phyloP scores from a whole-genome alignment of 129 eudicot species.

The Tagetes patula region DNA sequence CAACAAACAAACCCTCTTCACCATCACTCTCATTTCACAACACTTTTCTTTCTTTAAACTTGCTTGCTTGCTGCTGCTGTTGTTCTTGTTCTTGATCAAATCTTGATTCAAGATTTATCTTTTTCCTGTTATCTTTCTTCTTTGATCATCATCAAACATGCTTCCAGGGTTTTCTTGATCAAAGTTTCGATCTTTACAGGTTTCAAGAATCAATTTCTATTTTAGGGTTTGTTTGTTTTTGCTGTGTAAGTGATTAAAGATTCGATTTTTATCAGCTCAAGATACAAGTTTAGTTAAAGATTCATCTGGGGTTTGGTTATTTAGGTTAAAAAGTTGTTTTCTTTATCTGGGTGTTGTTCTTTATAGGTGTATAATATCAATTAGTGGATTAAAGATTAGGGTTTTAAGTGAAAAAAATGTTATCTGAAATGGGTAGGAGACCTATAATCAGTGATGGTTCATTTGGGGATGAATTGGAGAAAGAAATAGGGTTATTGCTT shows the following conservation, averaged over 20 bases:
- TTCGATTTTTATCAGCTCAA: conserved; percentile 23
- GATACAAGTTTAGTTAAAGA: conserved; percentile 1
- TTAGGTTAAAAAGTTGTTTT: conserved; percentile 15
- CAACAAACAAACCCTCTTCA: conserved; percentile 37
- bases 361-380: conserved; percentile 20
- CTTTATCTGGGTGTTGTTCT: conserved; percentile 21
- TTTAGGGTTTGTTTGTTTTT: conserved; percentile 27
- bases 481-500: conserved; percentile 67
- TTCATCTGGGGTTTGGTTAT: conserved; percentile 23
- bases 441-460: conserved; percentile 63
- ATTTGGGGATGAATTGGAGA: conserved; percentile 75
- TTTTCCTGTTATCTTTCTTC: neutral
- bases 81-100: conserved; percentile 16
- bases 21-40: conserved; percentile 23
- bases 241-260: conserved; percentile 27
- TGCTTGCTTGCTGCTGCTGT: neutral
- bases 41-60: conserved; percentile 2
- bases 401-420: conserved; percentile 48
- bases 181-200: conserved; percentile 28
- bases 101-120: neutral
- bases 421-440: conserved; percentile 77
- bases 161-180: conserved; percentile 31
- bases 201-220: conserved; percentile 11
- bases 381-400: conserved; percentile 17
- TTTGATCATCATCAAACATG: conserved; percentile 26